Percentiles rank a stretch among this genome's conserved stretches.
phyloP scores from a whole-genome alignment of 1,284 basidiomycete species.

The Stygiomarasmius scandens region DNA sequence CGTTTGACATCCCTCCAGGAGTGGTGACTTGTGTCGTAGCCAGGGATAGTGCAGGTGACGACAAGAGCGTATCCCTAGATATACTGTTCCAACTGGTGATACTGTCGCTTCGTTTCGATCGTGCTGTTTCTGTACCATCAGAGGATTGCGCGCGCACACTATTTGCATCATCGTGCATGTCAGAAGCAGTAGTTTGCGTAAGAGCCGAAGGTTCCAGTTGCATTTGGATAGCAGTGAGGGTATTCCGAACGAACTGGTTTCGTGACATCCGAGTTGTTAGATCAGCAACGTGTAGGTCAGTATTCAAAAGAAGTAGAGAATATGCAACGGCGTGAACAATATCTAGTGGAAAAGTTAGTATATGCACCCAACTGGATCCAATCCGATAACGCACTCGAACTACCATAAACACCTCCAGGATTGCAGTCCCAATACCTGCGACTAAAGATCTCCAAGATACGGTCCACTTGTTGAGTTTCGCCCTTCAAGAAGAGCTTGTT shows the following conservation, averaged over 20 bases:
- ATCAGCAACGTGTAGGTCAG: constrained; percentile 95
- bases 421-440: constrained; percentile 92
- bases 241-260: constrained; percentile 92
- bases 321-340: constrained; percentile 94
- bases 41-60: constrained; percentile 39
- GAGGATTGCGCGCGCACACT: constrained; percentile 54
- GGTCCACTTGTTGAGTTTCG: constrained; percentile 97
- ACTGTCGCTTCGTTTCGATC: constrained; percentile 78
- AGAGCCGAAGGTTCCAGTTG: constrained; percentile 55
- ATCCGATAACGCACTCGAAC: constrained; percentile 61
- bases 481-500: constrained; percentile 91
- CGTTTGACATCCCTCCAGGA: constrained; percentile 23
- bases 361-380: constrained; percentile 4
- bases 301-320: constrained; percentile 93
- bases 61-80: constrained; percentile 55
- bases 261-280: constrained; percentile 89
- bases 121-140: constrained; percentile 48
- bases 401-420: constrained; percentile 77
- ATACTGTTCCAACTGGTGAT: constrained; percentile 83
- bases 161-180: constrained; percentile 69
- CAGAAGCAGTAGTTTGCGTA: constrained; percentile 44
- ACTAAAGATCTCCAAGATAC: constrained; percentile 92
- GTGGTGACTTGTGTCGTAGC: constrained; percentile 31
- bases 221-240: constrained; percentile 81
- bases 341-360: constrained; percentile 43